Evolutionary conservation across 2,329 filamentous ascomycete genomes (phyloP), one percentile per base, ranked within the genome.

Genomic region (Thermothelomyces thermophilus): DNA sequence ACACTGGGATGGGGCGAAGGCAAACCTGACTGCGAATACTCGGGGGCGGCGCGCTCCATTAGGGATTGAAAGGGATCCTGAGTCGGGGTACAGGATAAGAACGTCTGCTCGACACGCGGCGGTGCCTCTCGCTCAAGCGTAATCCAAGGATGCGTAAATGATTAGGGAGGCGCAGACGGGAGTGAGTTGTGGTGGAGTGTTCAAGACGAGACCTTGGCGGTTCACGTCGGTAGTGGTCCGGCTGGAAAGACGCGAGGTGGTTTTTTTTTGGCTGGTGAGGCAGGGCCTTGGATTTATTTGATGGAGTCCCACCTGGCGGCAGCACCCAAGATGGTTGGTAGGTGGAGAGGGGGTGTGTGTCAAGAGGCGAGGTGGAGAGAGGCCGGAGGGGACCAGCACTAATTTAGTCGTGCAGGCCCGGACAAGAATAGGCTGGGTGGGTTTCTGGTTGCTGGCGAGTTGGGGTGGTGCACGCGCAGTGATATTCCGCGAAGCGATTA

Each of bases 21-120:
- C 85, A 87, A 88, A 89, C 85, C 86, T 88, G 85, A 82, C 81
- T 89, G 85, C 81, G 84, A 80, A 75, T 87, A 90, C 71, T 88
- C 85, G 74, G 83, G 72, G 67, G 81, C 77, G 77, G 71, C 71
- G 68, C 76, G 76, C 73, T 80, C 77, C 77, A 62, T 62, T 54
- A 56, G 43, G 24, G 42, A 35, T 50, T 46, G 51, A 52, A 39
- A 37, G 30, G 34, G 33, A 26, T 26, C 24, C 24, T n/a, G 33
- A n/a, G 33, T 16, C 33, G 33, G 16, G 33, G 13, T n/a, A 16
- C 13, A 35, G 16, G 7, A 35, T n/a, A 35, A 35, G 33, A 16
- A n/a, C 6, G 33, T n/a, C 13, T 14, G 35, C 19, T 39, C 19
- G 28, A 24, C 19, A 43, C 17, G 26, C 35, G 34, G 31, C 14